These are phyloP conservation scores for Elaeagnus macrophylla DNA, from an alignment of 306 rosid genomes.

Conservation along the genomic window DNA sequence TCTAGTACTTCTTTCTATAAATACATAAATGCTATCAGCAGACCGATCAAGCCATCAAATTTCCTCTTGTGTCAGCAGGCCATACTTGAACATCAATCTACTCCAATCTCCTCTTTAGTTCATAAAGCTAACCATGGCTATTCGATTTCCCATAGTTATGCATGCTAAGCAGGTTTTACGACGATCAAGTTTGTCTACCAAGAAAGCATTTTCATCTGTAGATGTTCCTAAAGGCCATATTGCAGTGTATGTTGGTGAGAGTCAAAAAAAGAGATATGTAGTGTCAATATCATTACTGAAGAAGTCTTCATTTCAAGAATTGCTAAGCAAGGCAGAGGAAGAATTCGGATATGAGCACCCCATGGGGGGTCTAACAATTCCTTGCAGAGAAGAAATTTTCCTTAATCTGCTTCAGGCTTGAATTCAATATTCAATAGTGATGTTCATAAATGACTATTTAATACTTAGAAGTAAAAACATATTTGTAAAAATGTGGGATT, in stretches of 20 bases:
- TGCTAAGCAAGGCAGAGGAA: conserved; percentile 12
- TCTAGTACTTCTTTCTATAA: neutral
- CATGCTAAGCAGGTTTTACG: conserved; percentile 16
- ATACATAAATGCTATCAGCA: neutral
- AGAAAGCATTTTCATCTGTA: neutral
- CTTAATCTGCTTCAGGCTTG: neutral
- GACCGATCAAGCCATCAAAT: neutral
- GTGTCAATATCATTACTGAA: conserved; percentile 16
- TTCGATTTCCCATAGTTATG: neutral
- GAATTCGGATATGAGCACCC: conserved; percentile 26
- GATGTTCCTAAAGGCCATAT: conserved; percentile 34
- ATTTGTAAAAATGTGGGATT: too few species aligned
- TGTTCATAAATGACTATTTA: too few species aligned
- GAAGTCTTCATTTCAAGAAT: conserved; percentile 15
- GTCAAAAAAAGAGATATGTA: conserved; percentile 25
- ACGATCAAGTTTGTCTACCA: neutral
- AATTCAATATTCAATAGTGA: too few species aligned
- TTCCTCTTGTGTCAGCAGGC: neutral
- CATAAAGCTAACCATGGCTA: too few species aligned
- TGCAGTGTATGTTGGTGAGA: conserved; percentile 34
- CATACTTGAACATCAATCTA: too few species aligned
- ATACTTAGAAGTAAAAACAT: too few species aligned
- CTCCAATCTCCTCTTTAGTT: too few species aligned
- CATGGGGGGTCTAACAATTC: conserved; percentile 24
- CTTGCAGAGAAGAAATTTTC: conserved; percentile 16